phyloP scores from a whole-genome alignment of 805 yeast species.

The Citeromyces nyonsensis region DNA sequence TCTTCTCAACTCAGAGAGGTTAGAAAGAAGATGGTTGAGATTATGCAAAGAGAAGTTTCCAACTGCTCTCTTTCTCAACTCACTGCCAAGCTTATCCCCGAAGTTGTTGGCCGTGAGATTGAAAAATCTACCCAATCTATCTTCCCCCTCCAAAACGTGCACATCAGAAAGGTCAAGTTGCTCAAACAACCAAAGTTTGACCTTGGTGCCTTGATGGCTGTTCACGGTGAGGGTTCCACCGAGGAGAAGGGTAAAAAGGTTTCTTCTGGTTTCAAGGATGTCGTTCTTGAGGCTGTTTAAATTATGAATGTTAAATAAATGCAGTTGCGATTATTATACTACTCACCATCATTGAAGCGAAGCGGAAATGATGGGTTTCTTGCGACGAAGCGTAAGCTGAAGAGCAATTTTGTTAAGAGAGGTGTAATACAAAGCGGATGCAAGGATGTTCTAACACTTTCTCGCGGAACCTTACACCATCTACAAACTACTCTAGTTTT shows the following conservation, averaged over 20 bases:
- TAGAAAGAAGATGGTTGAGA: conserved; percentile 93
- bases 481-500: too few relatives aligned
- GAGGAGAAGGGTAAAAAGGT: conserved; percentile 98
- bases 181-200: conserved; percentile 98
- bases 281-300: conserved; percentile 94
- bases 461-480: too few relatives aligned
- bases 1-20: conserved; percentile 93
- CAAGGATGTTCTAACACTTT: too few relatives aligned
- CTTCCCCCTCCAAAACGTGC: conserved; percentile 96
- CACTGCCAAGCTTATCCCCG: conserved; percentile 95
- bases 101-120: conserved; percentile 96
- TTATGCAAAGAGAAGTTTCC: conserved; percentile 92
- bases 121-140: conserved; percentile 90
- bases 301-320: conserved; percentile 4
- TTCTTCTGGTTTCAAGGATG: conserved; percentile 92
- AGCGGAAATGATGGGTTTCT: too few relatives aligned
- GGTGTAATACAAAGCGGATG: too few relatives aligned
- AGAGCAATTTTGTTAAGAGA: too few relatives aligned
- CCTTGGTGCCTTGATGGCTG: conserved; percentile 88
- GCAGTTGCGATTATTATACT: conserved; percentile 1
- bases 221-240: conserved; percentile 90
- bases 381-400: too few relatives aligned
- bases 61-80: conserved; percentile 92
- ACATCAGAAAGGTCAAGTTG: conserved; percentile 97
- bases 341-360: too few relatives aligned